phyloP scores from a whole-genome alignment of 306 rosid genomes.

The Crotalaria pallida region DNA sequence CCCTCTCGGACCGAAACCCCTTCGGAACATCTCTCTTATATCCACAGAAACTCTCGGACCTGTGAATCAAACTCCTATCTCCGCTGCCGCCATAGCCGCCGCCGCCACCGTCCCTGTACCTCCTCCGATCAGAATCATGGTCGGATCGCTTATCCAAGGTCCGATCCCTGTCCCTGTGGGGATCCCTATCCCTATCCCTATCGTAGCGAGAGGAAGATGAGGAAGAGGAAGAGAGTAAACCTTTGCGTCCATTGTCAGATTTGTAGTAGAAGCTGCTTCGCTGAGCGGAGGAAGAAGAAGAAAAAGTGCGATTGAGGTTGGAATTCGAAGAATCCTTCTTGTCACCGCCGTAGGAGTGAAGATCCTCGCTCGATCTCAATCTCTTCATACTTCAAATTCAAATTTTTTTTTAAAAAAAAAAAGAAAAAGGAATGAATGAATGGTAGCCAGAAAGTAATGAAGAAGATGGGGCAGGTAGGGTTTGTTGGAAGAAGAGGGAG shows the following conservation, averaged over 20 bases:
- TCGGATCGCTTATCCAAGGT: constrained; percentile 71
- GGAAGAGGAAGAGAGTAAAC: constrained; percentile 39
- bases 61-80: constrained; percentile 57
- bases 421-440: too few species aligned
- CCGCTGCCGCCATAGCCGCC: constrained; percentile 46
- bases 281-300: constrained; percentile 66
- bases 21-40: constrained; percentile 83
- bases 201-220: constrained; percentile 45
- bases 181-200: too few species aligned
- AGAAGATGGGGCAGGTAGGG: constrained; percentile 21
- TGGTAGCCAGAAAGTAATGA: too few species aligned
- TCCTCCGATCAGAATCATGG: constrained; percentile 79
- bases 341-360: constrained; percentile 62
- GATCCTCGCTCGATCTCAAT: constrained; percentile 85
- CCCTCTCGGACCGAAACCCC: constrained; percentile 95
- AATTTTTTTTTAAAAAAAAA: neutral
- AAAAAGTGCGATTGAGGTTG: constrained; percentile 57
- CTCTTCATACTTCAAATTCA: constrained; percentile 58
- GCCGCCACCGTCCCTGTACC: constrained; percentile 55
- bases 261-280: constrained; percentile 58
- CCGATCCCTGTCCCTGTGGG: constrained; percentile 79
- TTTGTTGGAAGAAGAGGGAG: neutral
- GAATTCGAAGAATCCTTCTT: constrained; percentile 38
- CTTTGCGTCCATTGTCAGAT: constrained; percentile 57
- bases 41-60: constrained; percentile 87